Percentiles rank a stretch among this genome's conserved stretches.
Evolutionary conservation across 305 asterid species (phyloP).

Genomic region (Solanum chacoense): DNA sequence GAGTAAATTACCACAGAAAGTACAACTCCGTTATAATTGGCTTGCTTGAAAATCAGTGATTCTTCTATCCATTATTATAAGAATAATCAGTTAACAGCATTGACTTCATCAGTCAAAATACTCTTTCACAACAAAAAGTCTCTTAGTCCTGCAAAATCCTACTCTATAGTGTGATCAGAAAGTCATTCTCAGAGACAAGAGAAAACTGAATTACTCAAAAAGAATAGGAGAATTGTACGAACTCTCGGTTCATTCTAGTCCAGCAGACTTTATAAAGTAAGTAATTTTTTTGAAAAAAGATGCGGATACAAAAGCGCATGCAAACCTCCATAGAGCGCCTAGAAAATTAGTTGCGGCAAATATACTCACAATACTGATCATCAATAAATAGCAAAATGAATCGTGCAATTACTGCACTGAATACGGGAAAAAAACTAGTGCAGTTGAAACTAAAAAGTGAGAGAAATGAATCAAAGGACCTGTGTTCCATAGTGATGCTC

Average conservation of each 20-base stretch:
- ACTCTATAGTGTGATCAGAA: background rate
- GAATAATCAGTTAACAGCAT: background rate
- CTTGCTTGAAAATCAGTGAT: background rate
- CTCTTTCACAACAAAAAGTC: background rate
- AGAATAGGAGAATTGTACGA: background rate
- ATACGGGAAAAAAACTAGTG: background rate
- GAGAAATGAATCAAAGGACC: slow-evolving; percentile 24
- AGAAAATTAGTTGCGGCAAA: background rate
- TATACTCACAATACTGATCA: background rate
- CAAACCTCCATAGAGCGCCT: background rate
- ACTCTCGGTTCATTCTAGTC: background rate
- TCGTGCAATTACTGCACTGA: background rate
- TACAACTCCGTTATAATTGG: background rate
- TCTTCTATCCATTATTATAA: background rate
- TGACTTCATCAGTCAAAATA: background rate
- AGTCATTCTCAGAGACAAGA: background rate
- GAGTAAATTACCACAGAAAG: background rate
- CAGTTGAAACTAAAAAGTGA: background rate
- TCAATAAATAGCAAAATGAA: background rate
- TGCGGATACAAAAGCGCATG: background rate
- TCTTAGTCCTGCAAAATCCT: background rate
- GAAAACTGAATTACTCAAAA: background rate
- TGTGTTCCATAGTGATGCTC: slow-evolving; percentile 89
- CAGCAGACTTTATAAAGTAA: background rate
- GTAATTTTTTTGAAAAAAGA: background rate